Evolutionary conservation across 1,139 yeast species (phyloP).

Genomic region (Entelexis sorbosivorans): DNA sequence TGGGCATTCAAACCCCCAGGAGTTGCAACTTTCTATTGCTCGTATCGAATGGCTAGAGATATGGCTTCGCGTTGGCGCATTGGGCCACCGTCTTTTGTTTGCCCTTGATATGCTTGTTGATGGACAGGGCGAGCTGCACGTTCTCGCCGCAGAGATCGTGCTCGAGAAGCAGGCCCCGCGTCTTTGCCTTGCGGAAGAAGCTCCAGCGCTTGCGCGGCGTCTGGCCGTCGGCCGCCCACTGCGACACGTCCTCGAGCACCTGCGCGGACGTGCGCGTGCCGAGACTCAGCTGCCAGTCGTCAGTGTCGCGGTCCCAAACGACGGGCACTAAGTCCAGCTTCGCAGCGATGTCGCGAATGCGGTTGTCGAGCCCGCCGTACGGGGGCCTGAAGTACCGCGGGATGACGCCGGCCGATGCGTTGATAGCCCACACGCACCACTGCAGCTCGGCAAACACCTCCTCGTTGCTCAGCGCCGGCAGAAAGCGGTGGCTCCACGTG

Average conservation of each 20-base stretch:
- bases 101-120: slow-evolving; percentile 39
- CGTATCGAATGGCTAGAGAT: not conserved
- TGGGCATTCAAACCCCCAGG: no score
- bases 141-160: slow-evolving; percentile 67
- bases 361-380: slow-evolving; percentile 82
- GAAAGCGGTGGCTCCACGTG: slow-evolving; percentile 84
- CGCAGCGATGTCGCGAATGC: slow-evolving; percentile 67
- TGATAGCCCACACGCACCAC: slow-evolving; percentile 98
- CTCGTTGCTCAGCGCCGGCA: slow-evolving; percentile 68
- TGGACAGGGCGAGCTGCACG: slow-evolving; percentile 55
- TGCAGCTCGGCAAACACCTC: slow-evolving; percentile 77
- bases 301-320: slow-evolving; percentile 84
- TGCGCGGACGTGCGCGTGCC: slow-evolving; percentile 38
- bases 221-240: slow-evolving; percentile 35
- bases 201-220: not conserved
- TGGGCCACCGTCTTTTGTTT: slow-evolving; percentile 67
- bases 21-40: no score
- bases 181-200: slow-evolving; percentile 21
- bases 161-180: slow-evolving; percentile 63
- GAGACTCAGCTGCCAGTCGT: slow-evolving; percentile 67
- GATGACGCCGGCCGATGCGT: slow-evolving; percentile 79
- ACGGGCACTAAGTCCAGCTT: slow-evolving; percentile 83
- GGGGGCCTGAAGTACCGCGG: slow-evolving; percentile 97
- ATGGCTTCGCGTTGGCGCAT: slow-evolving; percentile 33
- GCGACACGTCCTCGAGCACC: slow-evolving; percentile 44